These are phyloP conservation scores for Eudorina sp. DNA, from an alignment of 139 green algal species.

Conservation along the genomic window DNA sequence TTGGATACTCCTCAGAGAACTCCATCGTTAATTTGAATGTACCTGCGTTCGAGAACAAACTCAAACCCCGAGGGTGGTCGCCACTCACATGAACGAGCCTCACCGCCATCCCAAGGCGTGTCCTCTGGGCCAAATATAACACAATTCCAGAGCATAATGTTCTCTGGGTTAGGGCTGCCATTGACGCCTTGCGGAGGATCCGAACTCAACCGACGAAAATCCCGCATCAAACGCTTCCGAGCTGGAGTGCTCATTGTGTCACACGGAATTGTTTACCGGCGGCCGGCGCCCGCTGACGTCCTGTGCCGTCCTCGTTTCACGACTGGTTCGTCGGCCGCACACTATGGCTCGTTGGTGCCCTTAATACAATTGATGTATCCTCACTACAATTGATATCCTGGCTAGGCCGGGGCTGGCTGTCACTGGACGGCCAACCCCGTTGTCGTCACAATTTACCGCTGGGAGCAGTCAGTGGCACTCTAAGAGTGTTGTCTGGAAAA, in stretches of 20 bases:
- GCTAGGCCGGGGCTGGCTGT: not conserved
- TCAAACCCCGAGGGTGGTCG: no score
- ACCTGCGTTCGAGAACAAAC: slow-evolving; percentile 71
- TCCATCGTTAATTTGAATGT: slow-evolving; percentile 96
- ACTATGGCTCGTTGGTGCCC: no score
- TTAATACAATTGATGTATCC: no score
- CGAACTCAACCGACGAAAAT: slow-evolving; percentile 92
- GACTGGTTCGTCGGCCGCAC: no score
- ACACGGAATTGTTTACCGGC: no score
- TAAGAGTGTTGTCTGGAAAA: no score
- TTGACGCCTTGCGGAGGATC: slow-evolving; percentile 97
- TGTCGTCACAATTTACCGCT: not conserved
- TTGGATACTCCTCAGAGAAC: slow-evolving; percentile 98
- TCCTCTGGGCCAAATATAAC: slow-evolving; percentile 99
- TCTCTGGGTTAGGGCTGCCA: slow-evolving; percentile 90
- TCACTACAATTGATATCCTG: no score
- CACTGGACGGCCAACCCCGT: slow-evolving; percentile 25
- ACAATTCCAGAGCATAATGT: slow-evolving; percentile 99
- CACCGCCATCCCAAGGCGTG: slow-evolving; percentile 96
- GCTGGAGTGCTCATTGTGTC: slow-evolving; percentile 41
- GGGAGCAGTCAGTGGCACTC: not conserved
- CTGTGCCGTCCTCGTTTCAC: no score
- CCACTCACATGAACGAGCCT: no score
- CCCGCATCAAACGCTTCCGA: slow-evolving; percentile 84
- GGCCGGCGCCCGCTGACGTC: no score